Conservation (phyloP, 164 flowering plant species). For the Berberis vulgaris region DNA sequence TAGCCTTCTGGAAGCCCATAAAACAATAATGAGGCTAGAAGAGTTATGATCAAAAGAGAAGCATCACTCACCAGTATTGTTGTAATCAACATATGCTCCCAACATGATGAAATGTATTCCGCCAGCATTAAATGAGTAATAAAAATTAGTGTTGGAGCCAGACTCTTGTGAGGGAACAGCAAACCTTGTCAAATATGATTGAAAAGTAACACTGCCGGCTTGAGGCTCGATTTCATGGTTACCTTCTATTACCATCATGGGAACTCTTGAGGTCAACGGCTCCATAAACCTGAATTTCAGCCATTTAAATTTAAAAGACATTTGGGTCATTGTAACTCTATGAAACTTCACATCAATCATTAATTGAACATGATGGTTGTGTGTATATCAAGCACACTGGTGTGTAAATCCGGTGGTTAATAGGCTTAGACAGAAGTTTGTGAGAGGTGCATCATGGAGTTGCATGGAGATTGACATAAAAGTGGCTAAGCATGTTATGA, state of each 20-base stretch:
- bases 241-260: constrained; percentile 93
- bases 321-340: no score
- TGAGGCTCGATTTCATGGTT: constrained; percentile 96
- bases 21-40: not conserved
- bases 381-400: no score
- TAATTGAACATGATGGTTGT: no score
- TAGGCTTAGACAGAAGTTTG: no score
- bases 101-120: constrained; percentile 84
- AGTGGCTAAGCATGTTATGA: no score
- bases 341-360: no score
- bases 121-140: constrained; percentile 85
- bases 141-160: constrained; percentile 61
- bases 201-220: constrained; percentile 50
- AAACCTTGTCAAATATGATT: constrained; percentile 61
- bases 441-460: no score
- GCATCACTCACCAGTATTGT: constrained; percentile 42
- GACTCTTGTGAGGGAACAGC: constrained; percentile 74
- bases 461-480: no score
- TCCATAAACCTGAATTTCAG: constrained; percentile 63
- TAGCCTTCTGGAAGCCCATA: no score
- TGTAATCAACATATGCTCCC: constrained; percentile 85
- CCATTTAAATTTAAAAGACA: not conserved
- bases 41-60: not conserved
- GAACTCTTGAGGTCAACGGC: constrained; percentile 67
- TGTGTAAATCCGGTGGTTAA: no score